Percentiles rank a stretch among this genome's conserved stretches.
These are phyloP conservation scores for Colletotrichum paranaense DNA, from an alignment of 2,329 filamentous ascomycete genomes.

Conservation along the genomic window DNA sequence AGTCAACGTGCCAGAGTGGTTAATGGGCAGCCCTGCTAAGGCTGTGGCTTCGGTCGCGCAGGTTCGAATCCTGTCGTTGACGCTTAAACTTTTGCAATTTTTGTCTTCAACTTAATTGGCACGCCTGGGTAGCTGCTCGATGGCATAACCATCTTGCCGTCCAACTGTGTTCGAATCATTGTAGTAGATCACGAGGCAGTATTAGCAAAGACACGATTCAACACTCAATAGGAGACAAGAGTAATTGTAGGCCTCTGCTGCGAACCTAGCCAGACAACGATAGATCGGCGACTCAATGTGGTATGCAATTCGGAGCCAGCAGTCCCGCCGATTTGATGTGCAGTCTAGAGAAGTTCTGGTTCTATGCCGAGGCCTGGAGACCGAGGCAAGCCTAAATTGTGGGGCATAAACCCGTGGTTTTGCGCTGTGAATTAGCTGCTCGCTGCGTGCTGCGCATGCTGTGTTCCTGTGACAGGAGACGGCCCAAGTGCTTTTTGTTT, in stretches of 20 bases:
- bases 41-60: conserved; percentile 36
- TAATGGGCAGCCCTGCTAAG: conserved; percentile 37
- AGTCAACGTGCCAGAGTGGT: conserved; percentile 37
- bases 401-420: not conserved
- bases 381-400: conserved; percentile 31
- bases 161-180: too few species aligned
- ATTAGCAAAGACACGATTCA: too few species aligned
- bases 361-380: conserved; percentile 3
- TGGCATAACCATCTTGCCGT: not conserved
- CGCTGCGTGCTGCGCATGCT: too few species aligned
- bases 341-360: not conserved
- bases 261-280: not conserved
- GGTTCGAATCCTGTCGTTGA: conserved; percentile 37
- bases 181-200: too few species aligned
- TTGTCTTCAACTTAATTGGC: not conserved
- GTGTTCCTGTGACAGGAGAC: not conserved
- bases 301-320: conserved; percentile 1
- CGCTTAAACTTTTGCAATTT: not conserved
- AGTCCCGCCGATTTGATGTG: conserved; percentile 7
- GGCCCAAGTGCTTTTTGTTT: conserved; percentile 18
- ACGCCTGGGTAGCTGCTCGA: not conserved
- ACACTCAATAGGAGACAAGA: too few species aligned
- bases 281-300: not conserved
- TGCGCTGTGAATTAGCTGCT: not conserved
- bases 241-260: too few species aligned